These are phyloP conservation scores for Linum lewisii DNA, from an alignment of 345 rosid species.

Conservation along the genomic window DNA sequence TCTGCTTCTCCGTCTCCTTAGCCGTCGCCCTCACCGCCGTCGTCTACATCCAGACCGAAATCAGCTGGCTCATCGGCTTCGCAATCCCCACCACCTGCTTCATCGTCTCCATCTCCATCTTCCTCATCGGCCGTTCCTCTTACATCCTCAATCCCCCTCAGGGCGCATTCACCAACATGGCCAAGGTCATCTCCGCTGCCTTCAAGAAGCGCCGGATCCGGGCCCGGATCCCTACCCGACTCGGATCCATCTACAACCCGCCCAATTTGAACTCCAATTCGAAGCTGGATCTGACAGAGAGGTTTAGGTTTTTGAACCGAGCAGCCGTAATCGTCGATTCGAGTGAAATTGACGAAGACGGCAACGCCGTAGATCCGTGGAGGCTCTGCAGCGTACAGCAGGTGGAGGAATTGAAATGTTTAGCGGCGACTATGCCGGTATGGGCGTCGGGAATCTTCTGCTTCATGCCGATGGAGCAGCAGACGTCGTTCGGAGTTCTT, in stretches of 20 bases:
- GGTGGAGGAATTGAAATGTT: constrained; percentile 62
- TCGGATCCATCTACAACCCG: constrained; percentile 17
- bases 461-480: constrained; percentile 32
- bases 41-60: constrained; percentile 42
- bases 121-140: constrained; percentile 31
- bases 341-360: constrained; percentile 28
- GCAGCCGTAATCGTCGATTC: constrained; percentile 27
- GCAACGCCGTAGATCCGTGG: constrained; percentile 38
- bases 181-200: constrained; percentile 44
- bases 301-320: constrained; percentile 29
- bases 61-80: constrained; percentile 52
- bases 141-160: constrained; percentile 31
- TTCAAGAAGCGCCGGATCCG: constrained; percentile 40
- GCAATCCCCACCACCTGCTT: constrained; percentile 41
- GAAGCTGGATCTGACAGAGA: neutral
- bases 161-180: constrained; percentile 27
- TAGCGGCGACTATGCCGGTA: constrained; percentile 39
- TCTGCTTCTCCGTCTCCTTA: constrained; percentile 37
- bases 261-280: neutral
- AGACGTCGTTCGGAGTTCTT: constrained; percentile 33
- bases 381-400: constrained; percentile 51
- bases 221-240: constrained; percentile 31
- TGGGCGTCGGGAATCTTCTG: constrained; percentile 46
- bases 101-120: constrained; percentile 29
- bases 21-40: constrained; percentile 33